These are phyloP conservation scores for Vanrija sp. DNA, from an alignment of 1,284 basidiomycete genomes.

Conservation along the genomic window DNA sequence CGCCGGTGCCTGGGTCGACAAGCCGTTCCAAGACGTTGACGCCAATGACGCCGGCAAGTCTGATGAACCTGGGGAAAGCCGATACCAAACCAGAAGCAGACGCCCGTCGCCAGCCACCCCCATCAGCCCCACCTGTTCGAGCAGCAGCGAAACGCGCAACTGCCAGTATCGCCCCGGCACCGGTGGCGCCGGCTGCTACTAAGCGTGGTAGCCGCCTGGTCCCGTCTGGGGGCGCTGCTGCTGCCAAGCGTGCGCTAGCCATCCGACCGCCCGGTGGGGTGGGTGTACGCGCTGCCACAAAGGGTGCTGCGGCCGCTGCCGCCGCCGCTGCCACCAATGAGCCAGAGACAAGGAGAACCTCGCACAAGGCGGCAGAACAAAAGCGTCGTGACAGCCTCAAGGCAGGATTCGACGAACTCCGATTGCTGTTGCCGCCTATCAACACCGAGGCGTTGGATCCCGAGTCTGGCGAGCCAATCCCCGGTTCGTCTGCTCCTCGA, in stretches of 20 bases:
- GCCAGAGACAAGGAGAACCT: constrained; percentile 61
- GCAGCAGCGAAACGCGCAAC: constrained; percentile 9
- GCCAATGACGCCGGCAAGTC: constrained; percentile 78
- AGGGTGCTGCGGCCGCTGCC: constrained; percentile 31
- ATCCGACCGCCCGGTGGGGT: constrained; percentile 33
- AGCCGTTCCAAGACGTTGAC: constrained; percentile 52
- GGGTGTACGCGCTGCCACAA: constrained; percentile 34
- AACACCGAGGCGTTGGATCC: constrained; percentile 62
- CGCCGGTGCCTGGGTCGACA: constrained; percentile 44
- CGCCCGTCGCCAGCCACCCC: neutral
- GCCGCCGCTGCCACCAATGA: constrained; percentile 26
- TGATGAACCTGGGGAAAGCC: constrained; percentile 70
- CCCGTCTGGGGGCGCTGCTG: constrained; percentile 11
- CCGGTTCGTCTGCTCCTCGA: constrained; percentile 78
- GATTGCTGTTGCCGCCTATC: constrained; percentile 80
- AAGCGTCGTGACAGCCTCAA: constrained; percentile 94
- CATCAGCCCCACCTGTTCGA: constrained; percentile 5
- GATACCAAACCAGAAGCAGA: neutral
- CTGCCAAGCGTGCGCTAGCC: constrained; percentile 37
- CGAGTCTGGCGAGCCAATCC: constrained; percentile 64
- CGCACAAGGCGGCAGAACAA: constrained; percentile 96
- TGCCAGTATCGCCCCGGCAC: constrained; percentile 1
- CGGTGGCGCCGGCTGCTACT: neutral
- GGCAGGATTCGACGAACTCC: constrained; percentile 90
- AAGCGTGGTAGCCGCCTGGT: constrained; percentile 19